Evolutionary conservation across 495 filamentous ascomycete genomes (phyloP), one percentile per base, ranked within the genome.

Genomic region (Darksidea phi): DNA sequence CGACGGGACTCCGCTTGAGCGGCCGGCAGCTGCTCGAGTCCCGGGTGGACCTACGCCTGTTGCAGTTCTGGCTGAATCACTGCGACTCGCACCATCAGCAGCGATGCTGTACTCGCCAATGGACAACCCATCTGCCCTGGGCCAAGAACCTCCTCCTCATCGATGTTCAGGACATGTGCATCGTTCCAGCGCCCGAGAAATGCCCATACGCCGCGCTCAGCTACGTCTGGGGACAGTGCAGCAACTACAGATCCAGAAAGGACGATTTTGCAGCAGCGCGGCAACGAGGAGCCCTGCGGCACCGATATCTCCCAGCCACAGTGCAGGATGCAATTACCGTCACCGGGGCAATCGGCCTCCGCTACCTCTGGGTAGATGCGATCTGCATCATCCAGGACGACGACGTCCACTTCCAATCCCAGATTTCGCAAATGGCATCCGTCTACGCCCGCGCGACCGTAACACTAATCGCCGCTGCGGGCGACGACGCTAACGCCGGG

Each of bases 361-460:
- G 47, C 12, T 49, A 49, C 25, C 47, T 49, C 6, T 49, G 47
- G 47, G 47, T 49, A 3, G 47, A 49, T 15, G 47, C 47, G 2
- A 4, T 49, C 2, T 49, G 47, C 25, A 49, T 49, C 5, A n/a
- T 49, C n/a, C 47, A 49, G n/a, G 47, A 49, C 25, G 47, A 49
- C 23, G 47, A 49, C 13, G 5, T 15, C 4, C 6, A 49, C 47
- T 6, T 6, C 3, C 5, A 15, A 3, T 3, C 15, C 18, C 41
- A 43, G 15, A 43, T 43, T 13, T 4, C 5, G 4, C 18, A 15
- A 13, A 43, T 43, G 41, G 41, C 4, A 4, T 6, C 15, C 13
- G 13, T 43, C 15, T 43, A 43, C 13, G 6, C 41, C 18, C 3
- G 41, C 13, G 41, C 41, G 5, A 43, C 15, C 18, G 5, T 20